Percentiles rank a stretch among this genome's conserved stretches.
Conservation (phyloP, 148 eudicot species). For the Spergularia bocconei region DNA sequence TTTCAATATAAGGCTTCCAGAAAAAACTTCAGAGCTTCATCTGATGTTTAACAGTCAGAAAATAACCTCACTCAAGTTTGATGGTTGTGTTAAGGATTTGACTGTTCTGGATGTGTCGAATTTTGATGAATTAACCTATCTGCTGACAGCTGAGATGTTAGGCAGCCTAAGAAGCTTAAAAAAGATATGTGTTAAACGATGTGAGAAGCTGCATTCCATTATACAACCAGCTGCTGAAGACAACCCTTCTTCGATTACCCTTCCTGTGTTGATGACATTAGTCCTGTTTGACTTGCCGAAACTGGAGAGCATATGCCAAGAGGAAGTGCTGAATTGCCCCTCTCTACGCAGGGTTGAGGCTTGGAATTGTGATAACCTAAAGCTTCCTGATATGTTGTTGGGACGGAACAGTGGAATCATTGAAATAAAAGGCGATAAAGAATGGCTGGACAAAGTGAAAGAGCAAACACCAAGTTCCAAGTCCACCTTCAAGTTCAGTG, state of each 20-base stretch:
- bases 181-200: constrained; percentile 29
- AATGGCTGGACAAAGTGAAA: constrained; percentile 19
- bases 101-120: constrained; percentile 17
- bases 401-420: constrained; percentile 21
- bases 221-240: constrained; percentile 35
- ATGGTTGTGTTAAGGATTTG: constrained; percentile 26
- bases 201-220: constrained; percentile 27
- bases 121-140: constrained; percentile 20
- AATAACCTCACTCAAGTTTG: constrained; percentile 22
- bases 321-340: constrained; percentile 31
- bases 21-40: constrained; percentile 20
- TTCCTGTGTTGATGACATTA: constrained; percentile 19
- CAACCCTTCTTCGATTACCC: constrained; percentile 20
- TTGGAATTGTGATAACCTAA: constrained; percentile 26
- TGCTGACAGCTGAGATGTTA: constrained; percentile 29
- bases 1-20: constrained; percentile 23
- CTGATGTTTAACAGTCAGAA: constrained; percentile 17
- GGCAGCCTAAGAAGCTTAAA: constrained; percentile 23
- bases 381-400: constrained; percentile 29
- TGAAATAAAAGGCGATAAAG: constrained; percentile 27
- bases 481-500: constrained; percentile 20
- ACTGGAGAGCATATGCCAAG: constrained; percentile 28
- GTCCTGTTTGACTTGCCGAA: constrained; percentile 27
- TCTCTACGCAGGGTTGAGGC: constrained; percentile 20
- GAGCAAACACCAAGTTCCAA: constrained; percentile 13